These are phyloP conservation scores for Rhodocollybia butyracea DNA, from an alignment of 768 basidiomycete species.

Conservation along the genomic window DNA sequence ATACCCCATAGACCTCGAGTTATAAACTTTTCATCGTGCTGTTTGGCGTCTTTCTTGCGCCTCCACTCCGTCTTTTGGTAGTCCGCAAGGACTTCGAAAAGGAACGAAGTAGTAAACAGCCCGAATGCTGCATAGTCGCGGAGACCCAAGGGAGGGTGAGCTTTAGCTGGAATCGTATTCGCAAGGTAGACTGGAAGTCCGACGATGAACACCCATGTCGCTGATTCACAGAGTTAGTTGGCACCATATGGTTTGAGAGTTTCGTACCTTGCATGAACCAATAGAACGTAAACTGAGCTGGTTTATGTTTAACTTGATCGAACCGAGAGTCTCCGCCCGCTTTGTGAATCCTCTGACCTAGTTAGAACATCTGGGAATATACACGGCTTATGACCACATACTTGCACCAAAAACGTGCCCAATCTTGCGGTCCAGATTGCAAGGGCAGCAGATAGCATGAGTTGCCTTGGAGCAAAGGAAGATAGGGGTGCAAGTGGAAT, in stretches of 20 bases:
- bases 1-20: constrained; percentile 63
- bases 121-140: constrained; percentile 54
- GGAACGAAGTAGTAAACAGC: constrained; percentile 53
- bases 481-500: constrained; percentile 38
- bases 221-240: constrained; percentile 21
- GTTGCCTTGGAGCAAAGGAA: constrained; percentile 57
- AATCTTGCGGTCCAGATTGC: constrained; percentile 62
- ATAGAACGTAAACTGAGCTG: constrained; percentile 46
- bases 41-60: constrained; percentile 50
- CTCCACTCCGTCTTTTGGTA: constrained; percentile 65
- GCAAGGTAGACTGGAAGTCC: constrained; percentile 68
- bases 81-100: constrained; percentile 64
- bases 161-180: constrained; percentile 48
- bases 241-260: neutral
- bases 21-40: constrained; percentile 72
- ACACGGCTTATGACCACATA: constrained; percentile 23
- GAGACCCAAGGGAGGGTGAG: constrained; percentile 48
- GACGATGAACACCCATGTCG: constrained; percentile 65
- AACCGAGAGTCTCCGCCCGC: constrained; percentile 49
- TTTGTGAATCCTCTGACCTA: too few relatives aligned
- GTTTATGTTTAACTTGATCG: constrained; percentile 45
- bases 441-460: constrained; percentile 54
- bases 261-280: constrained; percentile 60
- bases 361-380: too few relatives aligned
- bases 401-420: constrained; percentile 55